These are phyloP conservation scores for Magnusiomyces tetraspermus DNA, from an alignment of 1,139 yeast species.

Conservation along the genomic window DNA sequence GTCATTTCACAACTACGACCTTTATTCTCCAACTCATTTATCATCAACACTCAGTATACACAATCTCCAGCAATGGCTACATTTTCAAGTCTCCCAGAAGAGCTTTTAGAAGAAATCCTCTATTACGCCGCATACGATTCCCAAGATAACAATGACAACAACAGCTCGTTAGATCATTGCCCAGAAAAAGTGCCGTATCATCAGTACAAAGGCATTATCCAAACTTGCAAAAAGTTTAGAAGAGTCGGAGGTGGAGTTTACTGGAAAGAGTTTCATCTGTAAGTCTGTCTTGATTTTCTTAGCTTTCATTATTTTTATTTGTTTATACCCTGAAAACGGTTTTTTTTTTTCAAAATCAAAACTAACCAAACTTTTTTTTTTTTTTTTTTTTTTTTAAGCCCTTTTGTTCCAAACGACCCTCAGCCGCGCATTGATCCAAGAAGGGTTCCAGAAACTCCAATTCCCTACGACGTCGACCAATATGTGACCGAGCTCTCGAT, in stretches of 20 bases:
- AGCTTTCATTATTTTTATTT: not conserved
- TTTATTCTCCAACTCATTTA: too few species aligned
- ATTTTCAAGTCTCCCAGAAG: not conserved
- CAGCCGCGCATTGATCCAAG: not conserved
- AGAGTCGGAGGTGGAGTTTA: conserved; percentile 1
- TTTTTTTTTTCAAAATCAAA: too few species aligned
- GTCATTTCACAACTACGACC: too few species aligned
- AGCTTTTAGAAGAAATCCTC: conserved; percentile 1
- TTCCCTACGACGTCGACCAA: not conserved
- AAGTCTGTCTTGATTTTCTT: not conserved
- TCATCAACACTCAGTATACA: too few species aligned
- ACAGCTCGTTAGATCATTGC: not conserved
- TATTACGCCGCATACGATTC: not conserved
- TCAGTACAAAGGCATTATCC: conserved; percentile 1
- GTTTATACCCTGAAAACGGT: too few species aligned
- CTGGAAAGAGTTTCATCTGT: conserved; percentile 3
- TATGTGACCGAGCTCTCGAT: conserved; percentile 4
- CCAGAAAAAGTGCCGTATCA: not conserved
- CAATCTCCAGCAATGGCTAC: not conserved
- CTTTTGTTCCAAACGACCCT: not conserved
- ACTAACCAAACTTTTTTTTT: too few species aligned
- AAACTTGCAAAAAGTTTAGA: conserved; percentile 1
- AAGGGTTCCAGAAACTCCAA: not conserved
- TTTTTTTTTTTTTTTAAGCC: too few species aligned
- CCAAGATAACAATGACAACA: too few species aligned